Evolutionary conservation across 2,329 filamentous ascomycete genomes (phyloP), one percentile per base, ranked within the genome.

Genomic region (Trichophyton equinum): DNA sequence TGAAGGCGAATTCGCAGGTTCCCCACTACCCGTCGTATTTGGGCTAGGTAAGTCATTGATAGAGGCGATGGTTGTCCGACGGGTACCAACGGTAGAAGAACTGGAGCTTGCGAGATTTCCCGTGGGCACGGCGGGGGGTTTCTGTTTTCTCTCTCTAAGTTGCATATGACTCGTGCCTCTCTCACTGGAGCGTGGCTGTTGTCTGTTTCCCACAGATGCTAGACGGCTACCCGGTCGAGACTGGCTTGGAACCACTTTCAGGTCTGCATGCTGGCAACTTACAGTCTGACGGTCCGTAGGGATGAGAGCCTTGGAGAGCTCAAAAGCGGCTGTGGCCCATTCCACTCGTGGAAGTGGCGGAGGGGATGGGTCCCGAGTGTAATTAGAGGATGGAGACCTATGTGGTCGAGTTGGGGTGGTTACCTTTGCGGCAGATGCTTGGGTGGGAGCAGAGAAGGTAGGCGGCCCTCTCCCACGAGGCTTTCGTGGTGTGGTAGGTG

Each of bases 391-490:
- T 9, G 66, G 66, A 4, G 68, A 70, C 58, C 65, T 72, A 13
- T 72, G 70, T 64, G 88, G 77, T 63, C 84, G 87, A 7, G 84
- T 77, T 1, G 86, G 82, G 53, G 87, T 82, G 0, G 88, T 80
- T 9, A 89, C 85, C 73, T 89, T 95, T 25, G 90, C 89, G 1
- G 85, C 84, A 47, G 90, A 97, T 0, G 92, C 88, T 64, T 92
- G 88, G 0, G 92, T 97, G 0, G 91, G 89, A 1, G 91, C 89
- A 1, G 85, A 90, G 73, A 91, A 96, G 1, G 88, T 91, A 1
- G 88, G 85, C 7, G 77, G 70, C 33, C 79, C 72, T 22, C 81
- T 81, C 13, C 79, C 77, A 62, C 84, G 82, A 13, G 79, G 73
- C 67, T 83, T 85, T 67, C 75, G 81, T 6, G 76, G 73, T 4